A percentile compares a stretch with the other conserved stretches of the same genome.
phyloP scores from a whole-genome alignment of 2,329 filamentous ascomycete genomes.

The Sarocladium brachiariae region DNA sequence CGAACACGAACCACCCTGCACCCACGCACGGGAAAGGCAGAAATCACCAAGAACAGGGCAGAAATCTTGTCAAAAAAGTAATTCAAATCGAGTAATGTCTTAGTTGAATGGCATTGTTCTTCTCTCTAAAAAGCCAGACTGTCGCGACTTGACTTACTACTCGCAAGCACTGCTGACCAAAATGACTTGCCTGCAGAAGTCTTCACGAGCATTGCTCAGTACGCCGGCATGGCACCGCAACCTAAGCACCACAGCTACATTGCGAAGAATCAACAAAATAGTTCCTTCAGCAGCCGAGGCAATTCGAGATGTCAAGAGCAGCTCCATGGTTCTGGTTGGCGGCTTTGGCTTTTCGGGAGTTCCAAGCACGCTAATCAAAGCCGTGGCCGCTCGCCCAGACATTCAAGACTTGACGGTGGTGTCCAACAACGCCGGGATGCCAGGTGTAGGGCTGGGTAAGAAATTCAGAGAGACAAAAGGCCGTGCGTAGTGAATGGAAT shows the following conservation, averaged over 20 bases:
- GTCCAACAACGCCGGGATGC: slow-evolving; percentile 90
- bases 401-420: slow-evolving; percentile 78
- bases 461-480: too few species aligned
- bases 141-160: too few species aligned
- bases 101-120: too few species aligned
- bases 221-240: slow-evolving; percentile 30
- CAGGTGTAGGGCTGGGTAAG: slow-evolving; percentile 70
- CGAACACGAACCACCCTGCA: too few species aligned
- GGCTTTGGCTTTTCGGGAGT: slow-evolving; percentile 82
- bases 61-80: too few species aligned
- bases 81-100: too few species aligned
- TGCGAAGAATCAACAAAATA: slow-evolving; percentile 71
- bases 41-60: too few species aligned
- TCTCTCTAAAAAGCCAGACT: too few species aligned
- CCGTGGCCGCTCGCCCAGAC: slow-evolving; percentile 58
- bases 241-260: slow-evolving; percentile 61
- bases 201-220: background rate
- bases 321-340: slow-evolving; percentile 70
- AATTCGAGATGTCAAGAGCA: slow-evolving; percentile 69
- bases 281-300: slow-evolving; percentile 62
- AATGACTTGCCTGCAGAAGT: background rate
- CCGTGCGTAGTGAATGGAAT: background rate
- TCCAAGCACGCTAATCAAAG: slow-evolving; percentile 71
- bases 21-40: too few species aligned
- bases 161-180: too few species aligned